A percentile compares a stretch with the other conserved stretches of the same genome.
These are phyloP conservation scores for Megacollybia platyphylla DNA, from an alignment of 1,284 basidiomycete genomes.

Conservation along the genomic window DNA sequence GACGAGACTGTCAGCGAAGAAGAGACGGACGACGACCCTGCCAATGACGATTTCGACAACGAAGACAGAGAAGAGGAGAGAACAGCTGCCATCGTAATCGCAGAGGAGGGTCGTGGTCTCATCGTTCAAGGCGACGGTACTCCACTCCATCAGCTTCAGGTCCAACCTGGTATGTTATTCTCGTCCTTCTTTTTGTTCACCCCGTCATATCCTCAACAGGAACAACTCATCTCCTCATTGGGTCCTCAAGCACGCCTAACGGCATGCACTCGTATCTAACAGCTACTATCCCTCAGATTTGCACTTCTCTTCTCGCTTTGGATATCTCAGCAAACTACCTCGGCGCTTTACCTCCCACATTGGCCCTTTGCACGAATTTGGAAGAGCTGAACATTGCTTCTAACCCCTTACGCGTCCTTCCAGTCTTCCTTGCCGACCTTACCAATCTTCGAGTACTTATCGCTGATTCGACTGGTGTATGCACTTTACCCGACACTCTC, in stretches of 20 bases:
- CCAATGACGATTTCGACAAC: slow-evolving; percentile 29
- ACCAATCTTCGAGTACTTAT: slow-evolving; percentile 75
- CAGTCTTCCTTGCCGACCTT: slow-evolving; percentile 71
- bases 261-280: slow-evolving; percentile 66
- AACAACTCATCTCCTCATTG: slow-evolving; percentile 81
- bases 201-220: slow-evolving; percentile 29
- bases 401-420: slow-evolving; percentile 79
- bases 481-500: slow-evolving; percentile 59
- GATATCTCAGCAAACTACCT: slow-evolving; percentile 87
- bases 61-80: slow-evolving; percentile 52
- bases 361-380: slow-evolving; percentile 66
- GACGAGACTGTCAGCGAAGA: slow-evolving; percentile 65
- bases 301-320: slow-evolving; percentile 69
- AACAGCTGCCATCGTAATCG: slow-evolving; percentile 63
- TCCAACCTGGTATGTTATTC: slow-evolving; percentile 47
- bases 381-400: slow-evolving; percentile 92
- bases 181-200: slow-evolving; percentile 4
- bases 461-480: slow-evolving; percentile 78
- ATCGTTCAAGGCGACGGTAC: slow-evolving; percentile 61
- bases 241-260: slow-evolving; percentile 65
- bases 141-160: slow-evolving; percentile 47
- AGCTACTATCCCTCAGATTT: slow-evolving; percentile 55
- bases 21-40: slow-evolving; percentile 56
- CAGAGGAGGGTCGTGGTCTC: slow-evolving; percentile 69
- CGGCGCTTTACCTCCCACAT: slow-evolving; percentile 64